Evolutionary conservation across 164 flowering plant genomes (phyloP), one percentile per base, ranked within the genome.

Genomic region (Umbilicus rupestris): DNA sequence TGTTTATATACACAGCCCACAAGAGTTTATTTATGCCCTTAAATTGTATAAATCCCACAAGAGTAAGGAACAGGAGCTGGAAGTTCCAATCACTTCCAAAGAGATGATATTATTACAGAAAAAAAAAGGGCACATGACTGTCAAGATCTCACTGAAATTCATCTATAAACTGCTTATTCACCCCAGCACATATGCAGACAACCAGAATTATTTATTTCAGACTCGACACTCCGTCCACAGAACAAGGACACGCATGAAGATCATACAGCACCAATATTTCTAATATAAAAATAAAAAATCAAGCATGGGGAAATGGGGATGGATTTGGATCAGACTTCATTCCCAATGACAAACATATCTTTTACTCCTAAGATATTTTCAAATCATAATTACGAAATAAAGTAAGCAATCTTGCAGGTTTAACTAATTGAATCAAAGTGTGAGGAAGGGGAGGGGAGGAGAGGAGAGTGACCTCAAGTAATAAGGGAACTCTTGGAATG

Each of bases 401-500:
- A 6, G 37, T 33, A 2, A 33, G 37, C 3, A 35, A 7, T 35
- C 6, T 35, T 35, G 37, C 7, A 7, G 7, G 37, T 3, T 35
- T 35, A 3, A 35, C 4, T 35, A 35, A 35, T 7, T 1, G 37
- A 35, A 35, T 3, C 37, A 35, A 35, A 3, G n/a, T n/a, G n/a
- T n/a, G n/a, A n/a, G n/a, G n/a, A n/a, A n/a, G n/a, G n/a, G n/a
- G n/a, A n/a, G n/a, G n/a, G n/a, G n/a, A n/a, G 37, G 22, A 29
- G n/a, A 35, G 41, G 16, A 17, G 7, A 30, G 20, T 31, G 29
- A 87, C 98, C 92, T 89, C 71, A 93, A 85, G 69, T 89, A 89
- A 69, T 87, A 90, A 0, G 97, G 97, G 29, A 93, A 90, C 52
- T 87, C 72, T 16, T 90, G 87, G 59, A 94, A 89, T 24, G 93